Evolutionary conservation across 192 early-diverging fungal species (phyloP).

Genomic region (Entrophospora sp.): DNA sequence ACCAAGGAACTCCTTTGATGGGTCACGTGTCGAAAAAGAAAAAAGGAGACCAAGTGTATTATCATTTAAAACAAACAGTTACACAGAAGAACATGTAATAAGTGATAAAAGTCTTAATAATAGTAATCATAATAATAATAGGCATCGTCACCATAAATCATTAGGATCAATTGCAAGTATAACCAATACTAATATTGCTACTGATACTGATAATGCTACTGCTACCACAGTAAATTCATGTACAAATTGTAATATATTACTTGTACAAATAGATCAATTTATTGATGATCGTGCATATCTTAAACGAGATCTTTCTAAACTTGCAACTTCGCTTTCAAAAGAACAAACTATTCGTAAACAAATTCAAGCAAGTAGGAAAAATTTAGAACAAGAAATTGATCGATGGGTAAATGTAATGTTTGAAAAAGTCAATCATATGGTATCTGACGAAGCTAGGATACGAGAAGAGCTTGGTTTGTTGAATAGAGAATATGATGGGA

Average conservation of each 20-base stretch:
- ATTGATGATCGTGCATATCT: constrained; percentile 37
- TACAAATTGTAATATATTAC: constrained; percentile 30
- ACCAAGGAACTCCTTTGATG: not conserved
- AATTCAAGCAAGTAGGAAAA: constrained; percentile 24
- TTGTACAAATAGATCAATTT: constrained; percentile 34
- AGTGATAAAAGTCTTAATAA: not conserved
- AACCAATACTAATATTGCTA: too few relatives aligned
- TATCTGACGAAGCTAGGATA: constrained; percentile 32
- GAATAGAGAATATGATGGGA: constrained; percentile 21
- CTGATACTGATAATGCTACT: too few relatives aligned
- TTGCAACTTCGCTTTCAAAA: constrained; percentile 26
- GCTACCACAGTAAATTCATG: constrained; percentile 10
- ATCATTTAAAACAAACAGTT: too few relatives aligned
- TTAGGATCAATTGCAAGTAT: not conserved
- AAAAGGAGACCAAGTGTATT: too few relatives aligned
- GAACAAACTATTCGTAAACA: constrained; percentile 26
- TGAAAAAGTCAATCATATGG: constrained; percentile 28
- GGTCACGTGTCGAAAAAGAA: not conserved
- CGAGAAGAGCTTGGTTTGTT: constrained; percentile 21
- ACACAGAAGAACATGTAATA: not conserved
- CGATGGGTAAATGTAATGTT: constrained; percentile 27
- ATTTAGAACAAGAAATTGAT: constrained; percentile 29
- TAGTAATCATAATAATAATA: not conserved
- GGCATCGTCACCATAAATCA: not conserved
- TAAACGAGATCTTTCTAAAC: constrained; percentile 28